These are phyloP conservation scores for Cercophora sp. DNA, from an alignment of 495 filamentous ascomycete species.

Conservation along the genomic window DNA sequence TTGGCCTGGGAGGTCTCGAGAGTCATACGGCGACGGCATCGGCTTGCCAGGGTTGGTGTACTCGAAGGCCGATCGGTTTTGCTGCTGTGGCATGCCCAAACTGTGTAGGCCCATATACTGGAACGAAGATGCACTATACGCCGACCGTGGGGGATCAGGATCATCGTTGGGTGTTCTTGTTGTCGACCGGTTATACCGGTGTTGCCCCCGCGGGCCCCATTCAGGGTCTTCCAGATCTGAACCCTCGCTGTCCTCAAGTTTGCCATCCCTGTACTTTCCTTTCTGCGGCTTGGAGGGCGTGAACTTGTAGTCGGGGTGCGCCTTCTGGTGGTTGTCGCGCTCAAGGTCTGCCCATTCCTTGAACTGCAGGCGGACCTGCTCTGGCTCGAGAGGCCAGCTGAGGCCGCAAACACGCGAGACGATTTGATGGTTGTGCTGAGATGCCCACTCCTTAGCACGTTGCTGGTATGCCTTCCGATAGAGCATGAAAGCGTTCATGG, in stretches of 20 bases:
- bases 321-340: slow-evolving; percentile 76
- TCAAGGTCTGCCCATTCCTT: slow-evolving; percentile 77
- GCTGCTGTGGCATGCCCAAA: slow-evolving; percentile 33
- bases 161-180: slow-evolving; percentile 27
- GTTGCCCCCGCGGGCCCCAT: slow-evolving; percentile 27
- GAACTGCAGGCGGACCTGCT: slow-evolving; percentile 69
- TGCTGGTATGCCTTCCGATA: slow-evolving; percentile 93
- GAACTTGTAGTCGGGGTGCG: slow-evolving; percentile 94
- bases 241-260: slow-evolving; percentile 34
- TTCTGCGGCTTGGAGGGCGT: slow-evolving; percentile 72
- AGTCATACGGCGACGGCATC: slow-evolving; percentile 51
- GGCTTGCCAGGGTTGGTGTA: slow-evolving; percentile 59
- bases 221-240: slow-evolving; percentile 37
- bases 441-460: slow-evolving; percentile 74
- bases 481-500: slow-evolving; percentile 99
- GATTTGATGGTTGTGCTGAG: slow-evolving; percentile 90
- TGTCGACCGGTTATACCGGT: slow-evolving; percentile 28
- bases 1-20: slow-evolving; percentile 47
- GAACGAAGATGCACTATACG: slow-evolving; percentile 24
- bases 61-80: slow-evolving; percentile 56
- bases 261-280: slow-evolving; percentile 37
- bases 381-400: slow-evolving; percentile 81
- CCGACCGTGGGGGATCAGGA: slow-evolving; percentile 25
- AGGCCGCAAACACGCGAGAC: slow-evolving; percentile 79
- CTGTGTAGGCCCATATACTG: slow-evolving; percentile 25